Evolutionary conservation across 139 green algal genomes (phyloP).

Genomic region (Chlorella sorokiniana): DNA sequence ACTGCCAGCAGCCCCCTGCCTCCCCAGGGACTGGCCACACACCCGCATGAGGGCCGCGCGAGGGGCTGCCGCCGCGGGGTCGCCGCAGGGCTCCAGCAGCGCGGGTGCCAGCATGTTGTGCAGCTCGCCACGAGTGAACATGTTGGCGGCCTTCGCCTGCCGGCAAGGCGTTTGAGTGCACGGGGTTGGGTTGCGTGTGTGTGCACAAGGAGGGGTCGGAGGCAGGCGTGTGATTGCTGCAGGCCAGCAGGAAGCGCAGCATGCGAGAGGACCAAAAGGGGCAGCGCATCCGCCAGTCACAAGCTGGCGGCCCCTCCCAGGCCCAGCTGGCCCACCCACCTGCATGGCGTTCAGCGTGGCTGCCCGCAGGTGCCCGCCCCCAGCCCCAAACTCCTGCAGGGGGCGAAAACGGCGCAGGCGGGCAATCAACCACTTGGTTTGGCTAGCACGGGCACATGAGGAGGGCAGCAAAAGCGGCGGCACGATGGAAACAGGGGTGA

Average conservation of each 20-base stretch:
- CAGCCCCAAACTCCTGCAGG: constrained; percentile 5
- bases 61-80: background rate
- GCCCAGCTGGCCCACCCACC: background rate
- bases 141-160: constrained; percentile 16
- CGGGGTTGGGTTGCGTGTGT: background rate
- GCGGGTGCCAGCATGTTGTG: constrained; percentile 13
- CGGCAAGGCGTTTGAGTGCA: background rate
- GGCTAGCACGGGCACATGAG: background rate
- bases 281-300: too few species aligned
- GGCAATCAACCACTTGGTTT: background rate
- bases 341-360: background rate
- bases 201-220: background rate
- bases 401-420: background rate
- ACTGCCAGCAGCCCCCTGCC: background rate
- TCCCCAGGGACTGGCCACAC: background rate
- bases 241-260: background rate
- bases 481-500: background rate
- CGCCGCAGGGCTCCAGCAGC: constrained; percentile 7
- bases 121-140: constrained; percentile 5
- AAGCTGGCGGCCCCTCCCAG: too few species aligned
- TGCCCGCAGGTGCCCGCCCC: background rate
- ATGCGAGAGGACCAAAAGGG: too few species aligned
- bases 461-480: background rate
- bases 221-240: background rate
- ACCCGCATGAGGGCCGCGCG: constrained; percentile 23